Base-by-base conservation (phyloP, 2,329 filamentous ascomycete genomes). In the Aspergillus eucalypticola region DNA sequence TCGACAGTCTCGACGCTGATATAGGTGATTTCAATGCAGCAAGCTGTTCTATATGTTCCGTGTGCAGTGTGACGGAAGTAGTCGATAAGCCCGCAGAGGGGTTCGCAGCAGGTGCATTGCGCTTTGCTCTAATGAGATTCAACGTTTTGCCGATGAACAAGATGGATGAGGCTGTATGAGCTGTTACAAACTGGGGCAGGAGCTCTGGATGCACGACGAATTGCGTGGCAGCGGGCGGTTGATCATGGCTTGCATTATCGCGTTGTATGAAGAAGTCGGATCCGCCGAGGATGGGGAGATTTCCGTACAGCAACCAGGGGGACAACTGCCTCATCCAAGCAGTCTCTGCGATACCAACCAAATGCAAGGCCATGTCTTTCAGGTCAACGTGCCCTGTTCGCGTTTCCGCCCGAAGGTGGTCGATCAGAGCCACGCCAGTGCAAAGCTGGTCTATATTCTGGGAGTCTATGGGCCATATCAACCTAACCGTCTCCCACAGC, bases 271-370 rank as follows among this genome's bases (percentile, higher is more conserved):
- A 96, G 73, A 98, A 98, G 75, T 98, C 94, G n/a, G 85, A 83
- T 5, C 83, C 84, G 2, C 91, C 92, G 72, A 91, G 88, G 13
- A 83, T 84, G 0, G 94, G 93, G 59, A 96, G 78, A 54, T 90
- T 87, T 5, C 95, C 95, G 73, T 96, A 96, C 13, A 98, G 78
- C 8, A 98, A 83, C 94, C 94, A 99, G 25, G 90, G 90, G 3
- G 92, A 90, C 10, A 96, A 83, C 71, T 96, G 92, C 74, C 92
- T 90, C 71, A 98, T 80, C 95, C 95, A 99, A 8, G 93, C 90
- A 29, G 86, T 90, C 78, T 99, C 94, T 0, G 92, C 93, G 21
- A 91, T 81, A 13, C 81, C 84, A n/a, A 91, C 84, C 38, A 98
- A 79, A 60, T 88, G 86, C 64, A 87, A 78, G 0, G 92, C 89